A percentile compares a stretch with the other conserved stretches of the same genome.
These are phyloP conservation scores for Umbelopsis vinacea DNA, from an alignment of 192 early-diverging fungal species.

Conservation along the genomic window DNA sequence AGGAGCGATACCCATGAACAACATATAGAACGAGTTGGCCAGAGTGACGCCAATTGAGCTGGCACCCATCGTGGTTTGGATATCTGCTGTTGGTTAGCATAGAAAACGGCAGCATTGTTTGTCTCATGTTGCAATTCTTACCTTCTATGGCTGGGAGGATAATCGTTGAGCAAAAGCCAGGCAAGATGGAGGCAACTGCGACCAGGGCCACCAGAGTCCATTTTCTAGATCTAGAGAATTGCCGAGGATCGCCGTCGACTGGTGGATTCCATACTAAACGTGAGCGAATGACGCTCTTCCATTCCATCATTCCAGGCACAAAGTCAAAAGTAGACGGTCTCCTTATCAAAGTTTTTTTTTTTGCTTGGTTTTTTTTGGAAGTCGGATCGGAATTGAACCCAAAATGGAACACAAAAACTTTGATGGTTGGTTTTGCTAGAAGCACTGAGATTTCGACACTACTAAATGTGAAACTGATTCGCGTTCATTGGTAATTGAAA, in stretches of 20 bases:
- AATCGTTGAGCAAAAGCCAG: constrained; percentile 42
- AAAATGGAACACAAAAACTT: too few relatives aligned
- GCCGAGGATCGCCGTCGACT: constrained; percentile 1
- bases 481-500: too few relatives aligned
- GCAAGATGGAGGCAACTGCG: constrained; percentile 22
- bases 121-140: not conserved
- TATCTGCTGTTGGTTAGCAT: constrained; percentile 1
- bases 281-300: not conserved
- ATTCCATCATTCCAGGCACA: not conserved
- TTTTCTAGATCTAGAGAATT: constrained; percentile 7
- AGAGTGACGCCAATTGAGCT: constrained; percentile 39
- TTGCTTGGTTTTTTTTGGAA: too few relatives aligned
- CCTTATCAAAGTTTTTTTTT: constrained; percentile 1
- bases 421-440: too few relatives aligned
- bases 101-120: not conserved
- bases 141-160: constrained; percentile 26
- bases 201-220: not conserved
- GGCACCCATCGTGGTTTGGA: constrained; percentile 21
- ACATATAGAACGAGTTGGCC: constrained; percentile 47
- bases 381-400: too few relatives aligned
- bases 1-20: constrained; percentile 58
- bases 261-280: constrained; percentile 15
- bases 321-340: not conserved
- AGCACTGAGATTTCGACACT: too few relatives aligned
- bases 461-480: too few relatives aligned